Base-by-base conservation (phyloP, 78 protist species). In the Capsaspora owczarzaki region DNA sequence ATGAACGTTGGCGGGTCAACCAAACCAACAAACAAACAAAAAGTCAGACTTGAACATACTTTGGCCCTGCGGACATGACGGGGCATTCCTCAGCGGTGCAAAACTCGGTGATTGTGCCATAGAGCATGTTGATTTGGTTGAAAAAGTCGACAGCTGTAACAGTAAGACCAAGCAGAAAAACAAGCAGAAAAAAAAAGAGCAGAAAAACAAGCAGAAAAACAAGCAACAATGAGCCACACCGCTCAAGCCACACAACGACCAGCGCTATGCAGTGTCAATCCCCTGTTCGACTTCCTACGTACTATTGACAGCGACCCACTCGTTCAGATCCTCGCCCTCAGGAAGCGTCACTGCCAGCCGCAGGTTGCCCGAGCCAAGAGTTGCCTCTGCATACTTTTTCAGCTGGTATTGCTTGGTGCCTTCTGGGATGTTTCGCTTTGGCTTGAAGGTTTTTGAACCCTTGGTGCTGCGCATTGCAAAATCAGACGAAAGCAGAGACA, bases 291-390 rank as follows among this genome's bases (percentile, higher is more conserved):
- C n/a, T n/a, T n/a, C n/a, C n/a, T n/a, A 4, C 79, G 29, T 40
- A 88, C 92, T 93, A 86, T 95, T 92, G 0, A 97, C 98, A 8
- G 98, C 97, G 31, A 97, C 90, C 98, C 98, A 95, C 66, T 96
- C 98, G 78, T 93, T 87, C 23, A 75, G 43, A 79, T 97, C 99
- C 61, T 93, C 99, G 3, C 98, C 97, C 29, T 86, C 85, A 0
- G 99, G 99, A 22, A 97, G 92, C 16, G 78, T 75, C 22, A 97
- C 99, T 0, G 98, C 97, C 25, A 76, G 76, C 22, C 78, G 81
- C 68, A 92, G 66, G 51, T 86, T 43, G 43, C 82, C 74, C 46
- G 53, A 0, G 42, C 70, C 61, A 31, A 84, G 80, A 6, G 79
- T 5, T 16, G 66, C 68, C 70, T 69, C 12, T 16, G 66, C 66